Conservation (phyloP, 305 asterid species). For the Solanum aculeatissimum region DNA sequence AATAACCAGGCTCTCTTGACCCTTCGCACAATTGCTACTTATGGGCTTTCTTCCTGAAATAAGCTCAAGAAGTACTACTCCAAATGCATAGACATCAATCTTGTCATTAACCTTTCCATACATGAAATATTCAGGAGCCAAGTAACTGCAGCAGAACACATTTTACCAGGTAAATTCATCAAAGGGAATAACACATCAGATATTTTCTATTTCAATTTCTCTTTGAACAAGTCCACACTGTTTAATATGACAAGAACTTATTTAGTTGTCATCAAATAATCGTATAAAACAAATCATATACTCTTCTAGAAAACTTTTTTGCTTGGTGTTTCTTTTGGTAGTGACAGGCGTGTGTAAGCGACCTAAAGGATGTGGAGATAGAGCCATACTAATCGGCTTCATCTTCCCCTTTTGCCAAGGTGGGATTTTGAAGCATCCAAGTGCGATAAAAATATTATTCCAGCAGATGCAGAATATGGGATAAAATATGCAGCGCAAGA, state of each 20-base stretch:
- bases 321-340: background rate
- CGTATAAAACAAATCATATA: background rate
- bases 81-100: conserved; percentile 90
- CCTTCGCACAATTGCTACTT: conserved; percentile 66
- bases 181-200: background rate
- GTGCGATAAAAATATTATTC: background rate
- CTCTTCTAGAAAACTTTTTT: background rate
- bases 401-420: background rate
- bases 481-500: background rate
- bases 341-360: background rate
- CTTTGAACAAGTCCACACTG: background rate
- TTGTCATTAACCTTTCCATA: conserved; percentile 88
- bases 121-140: conserved; percentile 99
- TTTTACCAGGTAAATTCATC: background rate
- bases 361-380: background rate
- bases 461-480: background rate
- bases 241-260: background rate
- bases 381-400: background rate
- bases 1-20: conserved; percentile 95
- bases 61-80: conserved; percentile 98
- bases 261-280: background rate
- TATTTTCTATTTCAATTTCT: background rate
- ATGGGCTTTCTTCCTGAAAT: conserved; percentile 94
- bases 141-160: conserved; percentile 35
- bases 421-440: background rate